Evolutionary conservation across 805 yeast genomes (phyloP), one percentile per base, ranked within the genome.

Genomic region (Schizosaccharomyces pombe): DNA sequence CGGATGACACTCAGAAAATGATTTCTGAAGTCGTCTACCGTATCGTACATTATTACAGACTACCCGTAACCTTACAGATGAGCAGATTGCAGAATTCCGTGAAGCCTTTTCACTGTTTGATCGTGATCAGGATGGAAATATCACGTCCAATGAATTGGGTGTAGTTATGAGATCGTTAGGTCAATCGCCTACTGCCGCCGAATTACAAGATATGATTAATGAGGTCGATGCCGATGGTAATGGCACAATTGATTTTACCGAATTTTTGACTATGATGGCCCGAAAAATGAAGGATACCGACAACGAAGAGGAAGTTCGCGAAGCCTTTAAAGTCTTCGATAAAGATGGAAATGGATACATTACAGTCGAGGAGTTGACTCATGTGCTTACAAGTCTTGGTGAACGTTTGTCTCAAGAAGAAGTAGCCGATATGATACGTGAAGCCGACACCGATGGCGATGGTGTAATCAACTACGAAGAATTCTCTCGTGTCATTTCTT

Each of bases 141-240:
- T 91, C 72, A 85, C 95, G 57, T 84, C 95, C 62, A 77, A 84
- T 64, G 98, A 91, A 70, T 75, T 91, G 61, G 96, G 97, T 60
- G 86, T 95, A 3, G 98, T 91, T 54, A 91, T 91, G 98, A 82
- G 98, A 71, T 85, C 96, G n/a, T 74, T 91, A 64, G 98, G 98
- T 54, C 91, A 86, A 69, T 89, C 89, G 64, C 98, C 98, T 37
- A 80, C 94, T 53, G 97, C 91, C 68, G 79, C 86, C 60, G 98
- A 91, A 69, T 81, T 91, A 63, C 83, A 91, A 56, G 98, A 91
- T 67, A 79, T 91, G 82, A 85, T 91, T 74, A 89, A 89, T 67
- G 98, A 91, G 70, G 94, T 91, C 55, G 98, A 91, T 68, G 81
- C 82, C 58, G 91, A 91, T 71, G 89, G 89, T 62, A 94, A 91